Conservation (phyloP, 441 rosid genomes). For the Gossypium davidsonii region DNA sequence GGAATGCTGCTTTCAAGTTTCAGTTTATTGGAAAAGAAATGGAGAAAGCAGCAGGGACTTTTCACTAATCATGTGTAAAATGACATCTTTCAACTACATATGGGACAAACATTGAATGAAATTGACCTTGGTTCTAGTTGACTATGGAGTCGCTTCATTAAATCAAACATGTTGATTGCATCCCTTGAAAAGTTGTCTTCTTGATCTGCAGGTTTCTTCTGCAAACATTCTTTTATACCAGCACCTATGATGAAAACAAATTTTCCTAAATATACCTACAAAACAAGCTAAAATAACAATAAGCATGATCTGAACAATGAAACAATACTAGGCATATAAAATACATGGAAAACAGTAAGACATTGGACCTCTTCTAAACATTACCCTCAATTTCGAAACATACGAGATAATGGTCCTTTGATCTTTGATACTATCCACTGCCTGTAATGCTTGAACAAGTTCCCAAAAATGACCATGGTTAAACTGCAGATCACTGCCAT, state of each 20-base stretch:
- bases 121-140: constrained; percentile 24
- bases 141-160: constrained; percentile 18
- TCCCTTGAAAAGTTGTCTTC: neutral
- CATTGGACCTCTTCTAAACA: neutral
- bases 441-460: constrained; percentile 11
- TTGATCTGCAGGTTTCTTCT: neutral
- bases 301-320: neutral
- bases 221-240: constrained; percentile 7
- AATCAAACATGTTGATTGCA: constrained; percentile 18
- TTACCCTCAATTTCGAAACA: constrained; percentile 18
- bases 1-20: constrained; percentile 1
- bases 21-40: constrained; percentile 8
- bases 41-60: neutral
- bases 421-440: neutral
- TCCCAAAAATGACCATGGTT: constrained; percentile 9
- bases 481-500: neutral
- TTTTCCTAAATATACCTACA: constrained; percentile 18
- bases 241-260: neutral
- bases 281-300: neutral
- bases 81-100: neutral
- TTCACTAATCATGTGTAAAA: neutral
- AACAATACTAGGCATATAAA: neutral
- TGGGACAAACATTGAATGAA: neutral
- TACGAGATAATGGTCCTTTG: neutral
- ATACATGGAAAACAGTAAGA: neutral